Percentiles rank a stretch among this genome's conserved stretches.
Conservation (phyloP, 768 basidiomycete genomes). For the Auriscalpium microsporum region DNA sequence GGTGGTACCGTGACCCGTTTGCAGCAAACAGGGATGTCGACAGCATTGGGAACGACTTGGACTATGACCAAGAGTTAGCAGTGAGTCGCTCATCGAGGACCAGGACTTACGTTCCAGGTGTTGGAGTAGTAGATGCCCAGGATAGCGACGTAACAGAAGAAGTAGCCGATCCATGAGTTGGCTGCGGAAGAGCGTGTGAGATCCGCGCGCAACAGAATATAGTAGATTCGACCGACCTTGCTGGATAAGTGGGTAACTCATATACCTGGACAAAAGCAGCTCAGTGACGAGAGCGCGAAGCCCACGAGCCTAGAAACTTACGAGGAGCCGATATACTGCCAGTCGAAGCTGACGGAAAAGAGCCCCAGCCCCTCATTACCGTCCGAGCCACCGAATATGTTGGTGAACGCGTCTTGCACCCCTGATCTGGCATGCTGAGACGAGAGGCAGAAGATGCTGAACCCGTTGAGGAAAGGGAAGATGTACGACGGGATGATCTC, state of each 20-base stretch:
- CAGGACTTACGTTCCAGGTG: slow-evolving; percentile 40
- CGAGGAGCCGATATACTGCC: slow-evolving; percentile 52
- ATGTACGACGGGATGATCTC: slow-evolving; percentile 50
- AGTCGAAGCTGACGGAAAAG: slow-evolving; percentile 55
- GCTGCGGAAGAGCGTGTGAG: slow-evolving; percentile 22
- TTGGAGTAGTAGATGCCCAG: slow-evolving; percentile 55
- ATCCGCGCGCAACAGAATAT: too few species aligned
- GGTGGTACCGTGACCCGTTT: slow-evolving; percentile 48
- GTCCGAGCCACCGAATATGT: slow-evolving; percentile 57
- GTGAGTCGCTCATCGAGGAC: slow-evolving; percentile 8
- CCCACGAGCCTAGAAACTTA: neutral
- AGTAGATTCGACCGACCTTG: slow-evolving; percentile 31
- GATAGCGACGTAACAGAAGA: slow-evolving; percentile 44
- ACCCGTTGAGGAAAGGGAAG: slow-evolving; percentile 54
- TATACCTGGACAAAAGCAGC: slow-evolving; percentile 19
- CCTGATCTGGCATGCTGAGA: slow-evolving; percentile 38
- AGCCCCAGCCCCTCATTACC: slow-evolving; percentile 65
- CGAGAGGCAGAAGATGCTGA: slow-evolving; percentile 54
- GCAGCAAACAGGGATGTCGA: slow-evolving; percentile 48
- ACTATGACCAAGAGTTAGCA: slow-evolving; percentile 23
- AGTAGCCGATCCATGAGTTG: slow-evolving; percentile 50
- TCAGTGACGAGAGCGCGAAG: neutral
- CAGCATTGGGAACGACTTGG: slow-evolving; percentile 48
- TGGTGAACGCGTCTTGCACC: slow-evolving; percentile 43
- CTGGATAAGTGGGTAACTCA: slow-evolving; percentile 48